phyloP scores from a whole-genome alignment of 805 yeast genomes.

The Saccharomycopsis sp. region DNA sequence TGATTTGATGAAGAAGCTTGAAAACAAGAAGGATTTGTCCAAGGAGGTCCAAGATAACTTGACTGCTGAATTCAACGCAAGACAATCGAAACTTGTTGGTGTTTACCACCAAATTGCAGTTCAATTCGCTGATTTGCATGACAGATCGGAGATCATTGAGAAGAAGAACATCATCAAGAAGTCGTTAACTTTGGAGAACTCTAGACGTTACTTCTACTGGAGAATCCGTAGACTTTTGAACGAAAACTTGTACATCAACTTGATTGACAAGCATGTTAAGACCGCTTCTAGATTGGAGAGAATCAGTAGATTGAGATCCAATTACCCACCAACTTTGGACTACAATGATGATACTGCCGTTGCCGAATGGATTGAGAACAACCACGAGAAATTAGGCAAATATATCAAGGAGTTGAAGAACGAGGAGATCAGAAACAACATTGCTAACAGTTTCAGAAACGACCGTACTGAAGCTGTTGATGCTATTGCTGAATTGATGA shows the following conservation, averaged over 20 bases:
- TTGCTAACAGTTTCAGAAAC: constrained; percentile 52
- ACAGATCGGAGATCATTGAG: constrained; percentile 94
- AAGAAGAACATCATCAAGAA: constrained; percentile 88
- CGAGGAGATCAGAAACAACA: constrained; percentile 58
- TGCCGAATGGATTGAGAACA: constrained; percentile 79
- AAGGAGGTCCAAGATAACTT: constrained; percentile 62
- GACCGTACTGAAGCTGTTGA: constrained; percentile 47
- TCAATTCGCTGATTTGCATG: constrained; percentile 97
- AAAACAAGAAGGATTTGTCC: constrained; percentile 42
- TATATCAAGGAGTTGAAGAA: constrained; percentile 56
- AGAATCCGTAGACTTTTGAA: constrained; percentile 91
- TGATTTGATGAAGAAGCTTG: constrained; percentile 54
- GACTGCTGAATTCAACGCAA: constrained; percentile 59
- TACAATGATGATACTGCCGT: constrained; percentile 69
- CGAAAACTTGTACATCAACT: constrained; percentile 80
- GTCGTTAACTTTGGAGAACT: constrained; percentile 76
- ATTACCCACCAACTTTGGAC: constrained; percentile 71
- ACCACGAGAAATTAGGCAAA: constrained; percentile 56
- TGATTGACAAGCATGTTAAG: constrained; percentile 59
- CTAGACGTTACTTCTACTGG: constrained; percentile 99
- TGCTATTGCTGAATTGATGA: constrained; percentile 49
- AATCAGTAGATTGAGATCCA: constrained; percentile 79
- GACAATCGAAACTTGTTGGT: constrained; percentile 79
- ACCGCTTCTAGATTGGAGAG: constrained; percentile 67
- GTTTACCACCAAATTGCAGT: constrained; percentile 87